A percentile compares a stretch with the other conserved stretches of the same genome.
phyloP scores from a whole-genome alignment of 257 asterid genomes.

The Asclepias syriaca region DNA sequence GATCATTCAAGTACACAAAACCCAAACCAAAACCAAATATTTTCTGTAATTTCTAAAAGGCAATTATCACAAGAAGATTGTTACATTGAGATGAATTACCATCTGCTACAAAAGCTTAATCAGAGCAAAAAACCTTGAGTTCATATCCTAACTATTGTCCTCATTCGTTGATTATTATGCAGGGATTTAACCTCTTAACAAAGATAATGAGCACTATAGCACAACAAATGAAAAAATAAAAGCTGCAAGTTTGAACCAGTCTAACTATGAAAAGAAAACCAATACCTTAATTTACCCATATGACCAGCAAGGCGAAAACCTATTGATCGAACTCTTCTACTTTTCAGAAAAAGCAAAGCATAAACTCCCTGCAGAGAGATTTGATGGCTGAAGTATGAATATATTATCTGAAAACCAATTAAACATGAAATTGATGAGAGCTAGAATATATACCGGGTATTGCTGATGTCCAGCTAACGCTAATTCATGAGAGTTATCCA shows the following conservation, averaged over 20 bases:
- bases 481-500: constrained; percentile 83
- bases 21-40: neutral
- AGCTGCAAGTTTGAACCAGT: neutral
- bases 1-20: neutral
- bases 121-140: no score
- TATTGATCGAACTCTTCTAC: constrained; percentile 85
- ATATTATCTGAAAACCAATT: constrained; percentile 17
- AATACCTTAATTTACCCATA: constrained; percentile 84
- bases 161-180: no score
- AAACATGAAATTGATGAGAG: constrained; percentile 12
- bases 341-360: constrained; percentile 72
- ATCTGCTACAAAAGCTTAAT: no score
- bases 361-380: constrained; percentile 68
- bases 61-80: neutral
- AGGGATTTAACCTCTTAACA: no score
- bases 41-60: neutral
- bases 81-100: no score
- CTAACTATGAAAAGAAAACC: constrained; percentile 8
- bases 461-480: constrained; percentile 83
- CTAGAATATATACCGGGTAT: constrained; percentile 62
- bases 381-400: constrained; percentile 18
- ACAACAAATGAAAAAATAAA: neutral
- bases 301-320: constrained; percentile 89
- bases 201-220: neutral
- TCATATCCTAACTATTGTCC: no score